Base-by-base conservation (phyloP, 176 grass and related monocot genomes). In the Zoysia japonica region DNA sequence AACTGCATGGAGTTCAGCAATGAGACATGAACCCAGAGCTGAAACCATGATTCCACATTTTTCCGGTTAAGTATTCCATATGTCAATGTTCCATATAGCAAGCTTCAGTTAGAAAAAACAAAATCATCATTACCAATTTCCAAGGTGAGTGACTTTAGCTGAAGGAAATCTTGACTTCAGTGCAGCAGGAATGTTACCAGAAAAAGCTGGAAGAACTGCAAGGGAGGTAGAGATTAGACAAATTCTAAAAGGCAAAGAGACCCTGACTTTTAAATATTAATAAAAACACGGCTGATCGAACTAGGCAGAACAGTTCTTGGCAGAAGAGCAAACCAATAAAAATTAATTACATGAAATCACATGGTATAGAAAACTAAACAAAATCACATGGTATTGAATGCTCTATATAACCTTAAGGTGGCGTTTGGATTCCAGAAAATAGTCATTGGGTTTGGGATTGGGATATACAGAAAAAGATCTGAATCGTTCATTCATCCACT, bases 181-280 rank as follows among this genome's bases (percentile, higher is more conserved):
- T 15, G 75, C 74, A 38, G 63, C 74, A 68, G 91, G 91, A 53
- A 93, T 87, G 80, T 93, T 93, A 47, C 91, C 91, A 82, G 87
- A 93, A 83, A 93, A 93, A 43, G 91, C 91, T 63, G 91, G 91
- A 87, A 93, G 87, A 82, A 93, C 91, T 93, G 87, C 74, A 90
- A 75, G 68, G 9, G 48, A 50, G 66, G 20, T 71, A 49, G 47
- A 51, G 60, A 79, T 70, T 53, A 54, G 38, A 86, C 9, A 42
- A 42, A 6, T 19, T 19, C 55, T 78, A 57, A 48, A 68, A 48
- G 13, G 17, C 40, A 7, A 69, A 9, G 72, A 7, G 6, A 11
- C 39, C 9, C 6, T 78, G 5, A 11, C 3, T 9, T 14, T 42
- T 47, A 55, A 65, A 59, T 8, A 70, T 47, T 12, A 53, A 74